These are phyloP conservation scores for Kitagawia praeruptora DNA, from an alignment of 129 eudicot species.

Conservation along the genomic window DNA sequence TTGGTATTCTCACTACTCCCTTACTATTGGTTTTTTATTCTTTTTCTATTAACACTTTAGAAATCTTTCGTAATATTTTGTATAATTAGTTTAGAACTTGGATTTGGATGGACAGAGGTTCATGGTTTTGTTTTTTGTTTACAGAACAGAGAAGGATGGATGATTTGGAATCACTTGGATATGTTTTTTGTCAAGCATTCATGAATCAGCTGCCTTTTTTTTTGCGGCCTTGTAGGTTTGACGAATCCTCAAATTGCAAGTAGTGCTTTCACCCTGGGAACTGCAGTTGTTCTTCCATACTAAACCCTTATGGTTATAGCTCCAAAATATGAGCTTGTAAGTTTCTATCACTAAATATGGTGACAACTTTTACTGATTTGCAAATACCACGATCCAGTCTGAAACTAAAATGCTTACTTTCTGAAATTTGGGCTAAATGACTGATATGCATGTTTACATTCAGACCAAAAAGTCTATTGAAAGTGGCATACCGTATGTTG, in stretches of 20 bases:
- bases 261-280: slow-evolving; percentile 74
- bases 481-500: slow-evolving; percentile 64
- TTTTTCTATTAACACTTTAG: not conserved
- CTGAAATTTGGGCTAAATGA: not conserved
- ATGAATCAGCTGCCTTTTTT: not conserved
- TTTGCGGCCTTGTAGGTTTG: slow-evolving; percentile 33
- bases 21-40: not conserved
- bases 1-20: not conserved
- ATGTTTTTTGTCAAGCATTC: not conserved
- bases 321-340: slow-evolving; percentile 79
- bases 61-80: not conserved
- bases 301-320: slow-evolving; percentile 91
- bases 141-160: slow-evolving; percentile 13
- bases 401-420: not conserved
- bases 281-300: slow-evolving; percentile 89
- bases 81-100: not conserved
- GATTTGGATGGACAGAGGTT: not conserved
- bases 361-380: not conserved
- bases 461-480: slow-evolving; percentile 80
- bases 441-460: slow-evolving; percentile 13
- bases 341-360: not conserved
- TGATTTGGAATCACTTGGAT: slow-evolving; percentile 15
- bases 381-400: not conserved
- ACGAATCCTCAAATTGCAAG: slow-evolving; percentile 51
- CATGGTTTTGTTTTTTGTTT: not conserved